Evolutionary conservation across 306 rosid species (phyloP).

Genomic region (Betula pendula): DNA sequence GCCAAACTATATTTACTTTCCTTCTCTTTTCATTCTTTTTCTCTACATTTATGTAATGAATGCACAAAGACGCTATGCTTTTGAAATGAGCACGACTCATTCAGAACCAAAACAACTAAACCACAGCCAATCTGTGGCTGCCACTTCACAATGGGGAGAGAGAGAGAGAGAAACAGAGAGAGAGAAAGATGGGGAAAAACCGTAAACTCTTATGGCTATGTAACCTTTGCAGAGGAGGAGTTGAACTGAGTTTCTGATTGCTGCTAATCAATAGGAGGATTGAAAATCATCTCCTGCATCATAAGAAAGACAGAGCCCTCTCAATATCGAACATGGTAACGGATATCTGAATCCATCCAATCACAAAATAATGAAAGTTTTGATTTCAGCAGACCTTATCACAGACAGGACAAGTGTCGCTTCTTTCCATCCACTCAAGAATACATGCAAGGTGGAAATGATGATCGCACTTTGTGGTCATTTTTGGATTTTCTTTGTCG

Average conservation of each 20-base stretch:
- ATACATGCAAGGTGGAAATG: conserved; percentile 97
- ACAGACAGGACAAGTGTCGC: conserved; percentile 86
- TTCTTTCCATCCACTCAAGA: conserved; percentile 99
- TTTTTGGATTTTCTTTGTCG: conserved; percentile 77
- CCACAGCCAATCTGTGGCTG: conserved; percentile 20
- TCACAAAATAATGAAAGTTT: conserved; percentile 11
- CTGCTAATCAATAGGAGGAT: conserved; percentile 69
- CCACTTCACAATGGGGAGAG: conserved; percentile 14
- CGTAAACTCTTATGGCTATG: conserved; percentile 29
- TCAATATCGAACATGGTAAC: neutral
- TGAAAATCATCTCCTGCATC: conserved; percentile 75
- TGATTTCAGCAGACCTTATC: conserved; percentile 62
- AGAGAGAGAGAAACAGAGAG: conserved; percentile 3
- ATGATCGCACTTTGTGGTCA: conserved; percentile 74
- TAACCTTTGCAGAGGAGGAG: conserved; percentile 29
- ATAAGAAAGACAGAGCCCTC: conserved; percentile 14
- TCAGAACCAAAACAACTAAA: conserved; percentile 26
- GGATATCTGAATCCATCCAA: neutral
- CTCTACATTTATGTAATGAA: conserved; percentile 9
- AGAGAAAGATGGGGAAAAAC: conserved; percentile 17
- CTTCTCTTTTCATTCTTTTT: conserved; percentile 1
- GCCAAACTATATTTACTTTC: conserved; percentile 17
- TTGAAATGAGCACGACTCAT: conserved; percentile 19
- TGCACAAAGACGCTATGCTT: conserved; percentile 14
- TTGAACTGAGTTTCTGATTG: conserved; percentile 20